Percentiles rank a stretch among this genome's conserved stretches.
Evolutionary conservation across 23 red algal species (phyloP).

Genomic region (Gracilaria domingensis): DNA sequence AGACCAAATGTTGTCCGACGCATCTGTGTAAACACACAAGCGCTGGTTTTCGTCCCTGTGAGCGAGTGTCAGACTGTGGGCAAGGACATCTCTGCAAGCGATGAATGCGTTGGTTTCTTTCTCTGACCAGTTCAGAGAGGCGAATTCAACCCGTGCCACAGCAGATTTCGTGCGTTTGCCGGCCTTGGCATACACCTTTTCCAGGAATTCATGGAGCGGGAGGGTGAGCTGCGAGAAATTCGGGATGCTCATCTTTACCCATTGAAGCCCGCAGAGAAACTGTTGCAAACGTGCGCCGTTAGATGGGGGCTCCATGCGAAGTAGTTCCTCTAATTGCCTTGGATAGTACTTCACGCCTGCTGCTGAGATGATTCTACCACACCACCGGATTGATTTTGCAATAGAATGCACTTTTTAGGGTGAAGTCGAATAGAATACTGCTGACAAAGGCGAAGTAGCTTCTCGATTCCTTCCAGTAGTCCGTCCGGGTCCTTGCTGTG

Average conservation of each 20-base stretch:
- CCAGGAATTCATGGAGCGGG: background rate
- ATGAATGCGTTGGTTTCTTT: background rate
- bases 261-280: background rate
- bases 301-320: background rate
- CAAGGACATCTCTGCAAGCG: no score
- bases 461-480: background rate
- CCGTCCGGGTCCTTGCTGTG: background rate
- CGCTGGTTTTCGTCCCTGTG: background rate
- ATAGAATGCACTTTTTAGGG: constrained; percentile 24
- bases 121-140: background rate
- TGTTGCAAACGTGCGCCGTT: background rate
- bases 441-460: background rate
- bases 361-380: constrained; percentile 5
- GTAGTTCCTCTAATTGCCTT: no score
- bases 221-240: background rate
- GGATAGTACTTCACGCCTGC: no score
- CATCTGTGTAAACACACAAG: constrained; percentile 13
- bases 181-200: background rate
- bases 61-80: background rate
- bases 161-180: background rate
- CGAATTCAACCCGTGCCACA: background rate
- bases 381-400: constrained; percentile 5
- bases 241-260: background rate
- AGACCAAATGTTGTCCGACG: background rate
- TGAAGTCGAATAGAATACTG: constrained; percentile 2